These are phyloP conservation scores for Paraconiothyrium brasiliense DNA, from an alignment of 2,329 filamentous ascomycete genomes.

Conservation along the genomic window DNA sequence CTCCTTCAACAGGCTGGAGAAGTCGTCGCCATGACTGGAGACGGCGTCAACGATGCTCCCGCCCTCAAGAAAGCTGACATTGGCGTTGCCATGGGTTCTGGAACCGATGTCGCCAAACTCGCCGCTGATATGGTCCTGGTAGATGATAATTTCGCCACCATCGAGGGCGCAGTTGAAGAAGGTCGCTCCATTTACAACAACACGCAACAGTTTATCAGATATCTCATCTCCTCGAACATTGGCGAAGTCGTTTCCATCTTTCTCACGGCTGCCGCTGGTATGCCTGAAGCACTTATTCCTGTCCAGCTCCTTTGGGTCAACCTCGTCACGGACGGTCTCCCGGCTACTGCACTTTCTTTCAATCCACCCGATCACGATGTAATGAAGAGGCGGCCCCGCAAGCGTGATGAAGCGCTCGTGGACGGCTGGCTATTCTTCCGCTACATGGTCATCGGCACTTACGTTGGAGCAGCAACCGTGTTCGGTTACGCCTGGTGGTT, in stretches of 20 bases:
- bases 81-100: constrained; percentile 97
- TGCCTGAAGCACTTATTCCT: constrained; percentile 96
- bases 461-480: constrained; percentile 93
- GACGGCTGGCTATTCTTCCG: constrained; percentile 97
- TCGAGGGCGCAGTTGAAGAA: constrained; percentile 94
- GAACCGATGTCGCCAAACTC: constrained; percentile 95
- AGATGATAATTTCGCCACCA: constrained; percentile 99
- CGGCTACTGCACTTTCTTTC: constrained; percentile 95
- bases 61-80: constrained; percentile 99
- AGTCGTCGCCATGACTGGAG: constrained; percentile 98
- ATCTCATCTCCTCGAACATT: constrained; percentile 98
- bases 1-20: constrained; percentile 91
- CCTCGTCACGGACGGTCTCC: constrained; percentile 94
- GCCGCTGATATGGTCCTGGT: constrained; percentile 98
- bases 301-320: constrained; percentile 99
- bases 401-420: constrained; percentile 91
- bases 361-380: constrained; percentile 99
- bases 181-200: constrained; percentile 99
- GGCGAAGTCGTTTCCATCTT: constrained; percentile 99
- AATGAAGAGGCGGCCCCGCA: constrained; percentile 90
- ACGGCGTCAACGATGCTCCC: constrained; percentile 97
- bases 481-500: constrained; percentile 99
- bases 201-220: constrained; percentile 99
- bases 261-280: constrained; percentile 91
- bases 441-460: constrained; percentile 94